These are phyloP conservation scores for Isoetes engelmannii DNA, from an alignment of 83 land plant genomes.

Conservation along the genomic window DNA sequence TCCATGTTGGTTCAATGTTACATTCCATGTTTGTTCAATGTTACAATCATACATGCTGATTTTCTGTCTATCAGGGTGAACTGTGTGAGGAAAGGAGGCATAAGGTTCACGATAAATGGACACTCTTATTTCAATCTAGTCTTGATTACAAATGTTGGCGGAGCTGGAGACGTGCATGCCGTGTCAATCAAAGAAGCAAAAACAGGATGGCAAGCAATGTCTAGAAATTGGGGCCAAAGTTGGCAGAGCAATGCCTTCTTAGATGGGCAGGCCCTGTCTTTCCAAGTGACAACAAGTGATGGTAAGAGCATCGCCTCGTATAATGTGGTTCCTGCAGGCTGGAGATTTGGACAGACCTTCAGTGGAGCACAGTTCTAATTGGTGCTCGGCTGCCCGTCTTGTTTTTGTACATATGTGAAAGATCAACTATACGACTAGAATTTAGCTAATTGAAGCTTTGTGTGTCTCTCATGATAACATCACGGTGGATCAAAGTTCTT, in stretches of 20 bases:
- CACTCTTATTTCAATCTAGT: slow-evolving; percentile 20
- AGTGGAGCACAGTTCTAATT: not conserved
- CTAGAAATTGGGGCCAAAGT: slow-evolving; percentile 18
- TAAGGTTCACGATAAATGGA: slow-evolving; percentile 23
- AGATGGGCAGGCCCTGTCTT: slow-evolving; percentile 18
- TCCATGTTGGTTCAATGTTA: not conserved
- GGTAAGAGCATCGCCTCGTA: not conserved
- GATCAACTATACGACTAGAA: no score
- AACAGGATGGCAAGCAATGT: slow-evolving; percentile 12
- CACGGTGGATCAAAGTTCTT: no score
- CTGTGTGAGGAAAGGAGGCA: slow-evolving; percentile 21
- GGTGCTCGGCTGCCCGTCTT: no score
- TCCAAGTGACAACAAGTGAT: slow-evolving; percentile 21
- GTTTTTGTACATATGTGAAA: no score
- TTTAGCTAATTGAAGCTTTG: no score
- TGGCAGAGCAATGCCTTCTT: slow-evolving; percentile 6
- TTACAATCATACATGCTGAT: not conserved
- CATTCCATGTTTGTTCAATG: not conserved
- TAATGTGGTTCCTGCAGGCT: slow-evolving; percentile 6
- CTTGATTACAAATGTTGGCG: slow-evolving; percentile 22
- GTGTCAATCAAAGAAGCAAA: slow-evolving; percentile 12
- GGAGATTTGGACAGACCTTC: slow-evolving; percentile 19
- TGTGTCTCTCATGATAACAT: no score
- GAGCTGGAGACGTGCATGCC: slow-evolving; percentile 18
- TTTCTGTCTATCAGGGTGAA: not conserved